Base-by-base conservation (phyloP, 768 basidiomycete species). In the Mycena capillaripes region DNA sequence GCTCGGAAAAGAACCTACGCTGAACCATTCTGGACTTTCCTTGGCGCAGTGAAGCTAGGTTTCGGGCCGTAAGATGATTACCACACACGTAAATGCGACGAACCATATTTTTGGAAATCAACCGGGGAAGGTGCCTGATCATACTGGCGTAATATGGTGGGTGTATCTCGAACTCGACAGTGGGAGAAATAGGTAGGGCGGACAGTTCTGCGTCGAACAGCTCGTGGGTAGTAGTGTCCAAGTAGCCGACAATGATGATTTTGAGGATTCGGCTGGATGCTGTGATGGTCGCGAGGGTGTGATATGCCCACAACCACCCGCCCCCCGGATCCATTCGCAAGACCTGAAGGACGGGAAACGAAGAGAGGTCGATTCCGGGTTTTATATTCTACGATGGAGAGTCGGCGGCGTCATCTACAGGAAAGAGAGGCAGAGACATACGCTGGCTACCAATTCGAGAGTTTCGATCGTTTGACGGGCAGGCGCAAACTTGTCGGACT, bases 381-480 rank as follows among this genome's bases (percentile, higher is more conserved):
- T 34, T 55, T 19, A 17, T 32, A 34, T 32, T 32, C 53, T 55
- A 34, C 32, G 14, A 27, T 34, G 53, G 30, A 55, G 53, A 55
- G 53, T 55, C 5, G 30, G 53, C 17, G 53, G 30, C 30, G 30
- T 32, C 19, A 55, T 55, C 27, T 32, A 10, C 30, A 53, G 53
- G 53, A 55, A 55, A 21, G 30, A 55, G 19, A 55, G 53, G 32
- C 53, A 32, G 29, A 55, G 30, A 55, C 53, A 55, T 55, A 55
- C 53, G 30, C 17, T 21, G 17, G 52, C 9, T 38, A 16, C 38
- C 58, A 59, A 59, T 25, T 59, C 36, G 25, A 59, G 58, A 59
- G 38, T 59, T 59, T 59, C 58, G 25, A 59, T 59, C 58, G 58
- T 59, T 59, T 59, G 36, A 42, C 36, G 58, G 38, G 58, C 58